Base-by-base conservation (phyloP, 2,329 filamentous ascomycete species). In the Massarina eburnea region DNA sequence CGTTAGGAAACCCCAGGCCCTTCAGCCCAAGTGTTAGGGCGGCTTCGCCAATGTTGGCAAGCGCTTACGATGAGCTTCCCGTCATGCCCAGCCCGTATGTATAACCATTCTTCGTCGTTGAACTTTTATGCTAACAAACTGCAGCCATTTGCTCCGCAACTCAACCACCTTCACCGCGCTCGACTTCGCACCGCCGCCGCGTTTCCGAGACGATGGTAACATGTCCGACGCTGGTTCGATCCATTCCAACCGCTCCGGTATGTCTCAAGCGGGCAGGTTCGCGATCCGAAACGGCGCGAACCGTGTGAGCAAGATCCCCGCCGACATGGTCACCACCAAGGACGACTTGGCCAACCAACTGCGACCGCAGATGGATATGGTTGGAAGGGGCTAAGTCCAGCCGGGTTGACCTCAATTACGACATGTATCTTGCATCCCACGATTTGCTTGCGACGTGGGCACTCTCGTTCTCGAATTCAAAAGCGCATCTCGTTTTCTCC, bases 11-110 rank as follows among this genome's bases (percentile, higher is more conserved):
- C 15, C 55, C 76, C 29, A 73, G 84, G 26, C 84, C 90, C 1
- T 99, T 89, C 74, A 85, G 84, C 45, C 84, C 87, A n/a, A 76
- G 78, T 29, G 79, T 91, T 2, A 83, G 86, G 14, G 80, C 82
- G 22, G 86, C 89, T 64, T 87, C 84, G n/a, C 91, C 91, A 1
- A n/a, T n/a, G n/a, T 78, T 96, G 30, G 85, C 80, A 19, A 89
- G 86, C 48, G 80, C 91, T 4, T 96, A 91, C 70, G 92, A 97
- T 45, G 92, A 97, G 48, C 83, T 97, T 51, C 73, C 86, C 10
- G 80, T 81, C 8, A 84, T 99, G 53, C 94, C 94, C 29, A 96
- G 91, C 79, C 91, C 94, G 83, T 92, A 83, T 87, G 88, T 87
- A 52, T 20, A 51, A 19, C 19, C 9, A 22, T 8, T 44, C 15